Percentiles rank a stretch among this genome's conserved stretches.
phyloP scores from a whole-genome alignment of 768 basidiomycete species.

The Gautieria morchelliformis region DNA sequence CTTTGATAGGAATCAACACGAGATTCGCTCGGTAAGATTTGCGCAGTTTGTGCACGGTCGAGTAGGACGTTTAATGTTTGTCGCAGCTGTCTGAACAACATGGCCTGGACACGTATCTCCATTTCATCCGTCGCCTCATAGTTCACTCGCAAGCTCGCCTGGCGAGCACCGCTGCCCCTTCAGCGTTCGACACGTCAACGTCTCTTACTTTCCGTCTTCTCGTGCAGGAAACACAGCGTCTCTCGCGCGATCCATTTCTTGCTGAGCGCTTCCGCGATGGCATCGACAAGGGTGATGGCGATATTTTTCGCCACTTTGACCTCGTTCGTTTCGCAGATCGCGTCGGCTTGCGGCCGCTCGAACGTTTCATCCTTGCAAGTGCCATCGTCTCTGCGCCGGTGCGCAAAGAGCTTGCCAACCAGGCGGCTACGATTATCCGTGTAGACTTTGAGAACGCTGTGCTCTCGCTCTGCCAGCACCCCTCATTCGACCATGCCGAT shows the following conservation, averaged over 20 bases:
- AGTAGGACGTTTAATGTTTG: constrained; percentile 10
- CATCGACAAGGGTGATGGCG: constrained; percentile 80
- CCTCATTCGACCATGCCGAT: constrained; percentile 76
- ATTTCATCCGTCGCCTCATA: constrained; percentile 95
- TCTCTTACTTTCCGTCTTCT: constrained; percentile 77
- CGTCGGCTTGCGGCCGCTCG: constrained; percentile 68
- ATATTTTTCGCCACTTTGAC: constrained; percentile 76
- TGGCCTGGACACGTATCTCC: constrained; percentile 93
- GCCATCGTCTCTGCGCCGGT: constrained; percentile 52
- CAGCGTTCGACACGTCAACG: constrained; percentile 65
- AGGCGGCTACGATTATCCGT: constrained; percentile 61
- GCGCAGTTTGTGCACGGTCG: constrained; percentile 9
- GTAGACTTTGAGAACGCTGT: constrained; percentile 74
- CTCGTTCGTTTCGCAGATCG: constrained; percentile 76
- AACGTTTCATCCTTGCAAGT: constrained; percentile 67
- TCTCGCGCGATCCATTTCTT: constrained; percentile 83
- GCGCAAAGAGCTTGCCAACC: constrained; percentile 45
- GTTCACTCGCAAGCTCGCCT: constrained; percentile 74
- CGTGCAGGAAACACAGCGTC: constrained; percentile 79
- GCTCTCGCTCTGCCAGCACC: constrained; percentile 65
- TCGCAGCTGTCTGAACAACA: constrained; percentile 88
- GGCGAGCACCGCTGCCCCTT: constrained; percentile 44
- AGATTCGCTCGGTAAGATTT: constrained; percentile 83
- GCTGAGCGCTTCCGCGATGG: constrained; percentile 88
- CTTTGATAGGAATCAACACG: constrained; percentile 86